Conservation (phyloP, 2,329 filamentous ascomycete species). For the Diaporthe citriasiana region DNA sequence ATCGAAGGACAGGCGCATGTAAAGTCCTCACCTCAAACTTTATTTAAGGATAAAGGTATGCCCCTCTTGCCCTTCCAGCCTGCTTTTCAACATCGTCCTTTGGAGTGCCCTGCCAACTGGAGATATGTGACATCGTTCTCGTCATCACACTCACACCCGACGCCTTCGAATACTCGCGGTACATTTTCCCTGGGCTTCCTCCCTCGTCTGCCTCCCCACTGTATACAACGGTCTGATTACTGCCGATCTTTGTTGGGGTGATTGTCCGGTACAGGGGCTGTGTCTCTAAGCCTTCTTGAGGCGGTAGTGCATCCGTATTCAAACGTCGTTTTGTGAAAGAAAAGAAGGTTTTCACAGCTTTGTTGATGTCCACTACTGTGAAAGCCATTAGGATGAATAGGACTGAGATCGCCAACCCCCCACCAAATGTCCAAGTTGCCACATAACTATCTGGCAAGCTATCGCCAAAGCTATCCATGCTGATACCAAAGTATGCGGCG, state of each 20-base stretch:
- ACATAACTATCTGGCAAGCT: constrained; percentile 47
- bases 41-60: constrained; percentile 16
- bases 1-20: no score
- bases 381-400: constrained; percentile 56
- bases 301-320: neutral
- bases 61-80: neutral
- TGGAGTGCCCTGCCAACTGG: constrained; percentile 17
- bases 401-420: constrained; percentile 56
- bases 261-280: constrained; percentile 19
- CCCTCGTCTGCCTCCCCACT: constrained; percentile 35
- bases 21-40: neutral
- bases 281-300: neutral
- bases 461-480: constrained; percentile 61
- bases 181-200: constrained; percentile 29
- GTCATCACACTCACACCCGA: constrained; percentile 40
- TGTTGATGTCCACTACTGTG: constrained; percentile 53
- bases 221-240: constrained; percentile 39
- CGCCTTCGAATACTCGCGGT: constrained; percentile 39
- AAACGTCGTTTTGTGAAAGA: constrained; percentile 33
- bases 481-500: constrained; percentile 60
- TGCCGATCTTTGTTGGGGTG: constrained; percentile 17
- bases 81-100: constrained; percentile 38
- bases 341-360: constrained; percentile 41
- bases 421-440: constrained; percentile 52
- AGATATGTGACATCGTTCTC: constrained; percentile 39